phyloP scores from a whole-genome alignment of 2,329 filamentous ascomycete species.

The Neopestalotiopsis sp. region DNA sequence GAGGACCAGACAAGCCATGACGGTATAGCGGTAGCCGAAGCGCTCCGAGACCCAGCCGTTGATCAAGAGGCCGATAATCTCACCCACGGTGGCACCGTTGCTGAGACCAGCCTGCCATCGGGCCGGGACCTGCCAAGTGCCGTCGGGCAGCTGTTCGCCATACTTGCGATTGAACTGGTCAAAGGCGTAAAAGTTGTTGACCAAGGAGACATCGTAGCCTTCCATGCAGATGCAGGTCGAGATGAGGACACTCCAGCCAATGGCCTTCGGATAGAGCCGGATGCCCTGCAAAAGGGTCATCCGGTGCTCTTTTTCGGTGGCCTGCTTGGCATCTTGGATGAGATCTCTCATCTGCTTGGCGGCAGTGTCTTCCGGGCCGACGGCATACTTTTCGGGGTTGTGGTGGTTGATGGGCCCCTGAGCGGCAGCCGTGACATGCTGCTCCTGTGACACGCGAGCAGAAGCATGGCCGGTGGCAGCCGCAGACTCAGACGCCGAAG shows the following conservation, averaged over 20 bases:
- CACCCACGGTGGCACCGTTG: slow-evolving; percentile 56
- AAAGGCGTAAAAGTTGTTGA: slow-evolving; percentile 78
- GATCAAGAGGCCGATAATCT: slow-evolving; percentile 69
- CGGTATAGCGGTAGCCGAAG: slow-evolving; percentile 70
- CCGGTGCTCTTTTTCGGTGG: slow-evolving; percentile 66
- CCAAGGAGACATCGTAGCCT: slow-evolving; percentile 81
- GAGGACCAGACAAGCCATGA: slow-evolving; percentile 61
- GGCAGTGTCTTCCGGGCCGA: slow-evolving; percentile 12
- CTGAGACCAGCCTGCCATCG: slow-evolving; percentile 67
- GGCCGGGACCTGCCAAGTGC: slow-evolving; percentile 60
- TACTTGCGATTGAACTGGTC: slow-evolving; percentile 64
- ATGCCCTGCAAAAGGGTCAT: slow-evolving; percentile 80
- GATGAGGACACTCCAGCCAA: slow-evolving; percentile 82
- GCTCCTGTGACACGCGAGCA: neutral
- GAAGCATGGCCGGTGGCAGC: neutral
- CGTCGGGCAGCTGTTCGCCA: slow-evolving; percentile 50
- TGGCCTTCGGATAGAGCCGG: slow-evolving; percentile 84
- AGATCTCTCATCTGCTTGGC: slow-evolving; percentile 38
- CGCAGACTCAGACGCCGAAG: neutral
- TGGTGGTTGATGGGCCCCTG: neutral
- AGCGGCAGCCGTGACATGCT: neutral
- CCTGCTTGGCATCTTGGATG: slow-evolving; percentile 51
- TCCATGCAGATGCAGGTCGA: slow-evolving; percentile 94
- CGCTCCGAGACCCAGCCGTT: slow-evolving; percentile 70
- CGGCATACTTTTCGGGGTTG: slow-evolving; percentile 13